Evolutionary conservation across 495 filamentous ascomycete genomes (phyloP), one percentile per base, ranked within the genome.

Genomic region (Aspergillus diversus): DNA sequence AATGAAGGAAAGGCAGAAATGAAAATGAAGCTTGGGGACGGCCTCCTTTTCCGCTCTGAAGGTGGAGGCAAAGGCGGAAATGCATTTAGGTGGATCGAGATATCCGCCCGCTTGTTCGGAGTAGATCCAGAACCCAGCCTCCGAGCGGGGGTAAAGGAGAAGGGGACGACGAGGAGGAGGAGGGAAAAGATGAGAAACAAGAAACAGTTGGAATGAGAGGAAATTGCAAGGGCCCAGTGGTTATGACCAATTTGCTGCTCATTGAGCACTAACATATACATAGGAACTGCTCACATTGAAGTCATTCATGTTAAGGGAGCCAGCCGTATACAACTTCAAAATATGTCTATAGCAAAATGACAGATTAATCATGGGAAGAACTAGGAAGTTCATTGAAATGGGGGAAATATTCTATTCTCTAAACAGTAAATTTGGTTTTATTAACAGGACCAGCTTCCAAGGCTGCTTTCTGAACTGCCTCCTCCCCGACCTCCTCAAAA

Each of bases 401-500:
- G 21, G 21, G 2, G 2, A 55, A n/a, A 37, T 39, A 55, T 17
- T 17, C 5, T 15, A 39, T 39, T 17, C 33, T 49, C 43, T 67
- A 73, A 49, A 71, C 69, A 51, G 64, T 69, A 62, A 73, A 71
- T 57, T 71, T 73, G 16, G 48, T 54, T 53, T 71, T 68, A 57
- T 71, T 73, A 4, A 46, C 57, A 32, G 49, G 42, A 1, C 58
- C 71, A n/a, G 66, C 65, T 4, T 52, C 69, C 12, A 65, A 5
- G 1, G 69, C 71, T 53, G 65, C 63, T 54, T 63, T 65, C 12
- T 62, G 59, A 17, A 71, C 69, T 0, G 60, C 61, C 32, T 76
- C 71, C 9, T 70, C 58, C 5, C 69, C 67, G 32, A 64, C 69
- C 33, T 76, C 74, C 48, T 71, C 72, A 46, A 75, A 77, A 56